Evolutionary conservation across 495 filamentous ascomycete genomes (phyloP), one percentile per base, ranked within the genome.

Genomic region (Podospora fimiseda): DNA sequence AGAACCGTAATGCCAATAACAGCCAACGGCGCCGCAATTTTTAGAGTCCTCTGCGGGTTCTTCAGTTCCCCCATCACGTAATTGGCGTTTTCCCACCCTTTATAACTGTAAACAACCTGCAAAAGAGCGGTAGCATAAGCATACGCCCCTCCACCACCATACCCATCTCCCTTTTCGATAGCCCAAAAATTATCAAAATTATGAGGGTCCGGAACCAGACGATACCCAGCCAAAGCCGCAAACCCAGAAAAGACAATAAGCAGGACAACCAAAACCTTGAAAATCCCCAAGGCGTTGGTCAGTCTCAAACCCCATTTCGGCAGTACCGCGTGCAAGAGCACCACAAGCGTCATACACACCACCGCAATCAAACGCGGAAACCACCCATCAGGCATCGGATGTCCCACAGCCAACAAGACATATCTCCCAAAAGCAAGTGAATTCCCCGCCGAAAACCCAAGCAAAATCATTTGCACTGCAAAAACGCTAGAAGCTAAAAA

Each of bases 381-480:
- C 79, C 82, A 87, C 14, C 77, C 71, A 53, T 79, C 76, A 13
- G 56, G 45, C 27, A 75, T 74, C 5, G 78, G 60, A 51, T 65
- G 70, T 16, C 78, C 76, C 0, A 78, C 69, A 0, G 83, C 84
- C 53, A 79, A 78, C 59, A 88, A 77, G 23, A 82, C 76, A 53
- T 87, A 87, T 53, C 81, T 70, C 45, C 83, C 84, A 24, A 88
- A 84, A 4, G 84, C 78, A 43, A 87, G 77, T 38, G 80, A 80
- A 37, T 87, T 88, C 2, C 75, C 77, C 1, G 81, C 75, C 13
- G 70, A 72, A 57, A 74, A 75, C 3, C 73, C 73, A 13, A 81
- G 67, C 7, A 79, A 60, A 36, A 84, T 72, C 40, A 81, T 77
- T 52, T 82, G 81, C 3, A 79, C 70, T 42, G 76, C 75, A 58